Percentiles rank a stretch among this genome's conserved stretches.
Evolutionary conservation across 2,329 filamentous ascomycete genomes (phyloP).

Genomic region (Botrytis hyacinthi): DNA sequence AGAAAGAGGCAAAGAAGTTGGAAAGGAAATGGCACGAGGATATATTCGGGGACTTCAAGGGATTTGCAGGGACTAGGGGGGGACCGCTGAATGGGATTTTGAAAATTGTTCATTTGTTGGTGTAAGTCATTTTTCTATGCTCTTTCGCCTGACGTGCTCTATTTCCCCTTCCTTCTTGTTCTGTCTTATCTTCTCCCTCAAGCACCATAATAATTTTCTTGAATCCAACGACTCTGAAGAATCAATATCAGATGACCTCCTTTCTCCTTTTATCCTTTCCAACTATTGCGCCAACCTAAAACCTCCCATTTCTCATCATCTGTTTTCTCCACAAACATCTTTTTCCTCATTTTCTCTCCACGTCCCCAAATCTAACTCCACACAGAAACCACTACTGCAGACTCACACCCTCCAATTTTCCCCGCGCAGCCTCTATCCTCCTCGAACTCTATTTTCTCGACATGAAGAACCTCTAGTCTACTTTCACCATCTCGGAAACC

Average conservation of each 20-base stretch:
- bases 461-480: constrained; percentile 18
- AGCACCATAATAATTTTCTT: not conserved
- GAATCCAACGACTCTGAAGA: not conserved
- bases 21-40: constrained; percentile 28
- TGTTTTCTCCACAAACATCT: not conserved
- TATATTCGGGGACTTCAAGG: constrained; percentile 32
- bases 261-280: not conserved
- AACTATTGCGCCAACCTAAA: not conserved
- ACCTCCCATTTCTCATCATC: not conserved
- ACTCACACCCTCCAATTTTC: constrained; percentile 30
- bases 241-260: not conserved
- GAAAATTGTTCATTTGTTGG: constrained; percentile 35
- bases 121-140: constrained; percentile 29
- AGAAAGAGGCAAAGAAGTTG: not conserved
- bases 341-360: not conserved
- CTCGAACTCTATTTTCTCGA: constrained; percentile 38
- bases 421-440: constrained; percentile 31
- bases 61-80: constrained; percentile 32
- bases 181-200: not conserved
- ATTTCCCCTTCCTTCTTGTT: not conserved
- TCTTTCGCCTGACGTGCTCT: not conserved
- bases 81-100: constrained; percentile 35
- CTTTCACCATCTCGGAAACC: not conserved
- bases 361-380: not conserved
- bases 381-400: constrained; percentile 37